Conservation (phyloP, 2,329 filamentous ascomycete genomes). For the Pseudocercospora fijiensis region DNA sequence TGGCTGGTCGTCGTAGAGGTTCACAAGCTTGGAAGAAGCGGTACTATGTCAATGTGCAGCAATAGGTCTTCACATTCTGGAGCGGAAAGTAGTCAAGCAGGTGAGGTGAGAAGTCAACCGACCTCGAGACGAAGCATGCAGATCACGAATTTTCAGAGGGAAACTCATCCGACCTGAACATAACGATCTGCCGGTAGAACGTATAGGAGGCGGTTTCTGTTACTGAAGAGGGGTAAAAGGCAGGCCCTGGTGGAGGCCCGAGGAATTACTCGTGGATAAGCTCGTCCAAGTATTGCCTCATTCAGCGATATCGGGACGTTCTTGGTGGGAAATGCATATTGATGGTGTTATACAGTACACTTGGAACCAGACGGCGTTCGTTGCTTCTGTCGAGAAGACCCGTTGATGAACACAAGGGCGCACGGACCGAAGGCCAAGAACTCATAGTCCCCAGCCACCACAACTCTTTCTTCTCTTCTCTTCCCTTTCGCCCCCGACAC, state of each 20-base stretch:
- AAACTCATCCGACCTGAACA: background rate
- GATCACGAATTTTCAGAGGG: background rate
- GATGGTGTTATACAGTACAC: background rate
- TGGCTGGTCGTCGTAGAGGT: too few relatives aligned
- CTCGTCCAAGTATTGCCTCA: background rate
- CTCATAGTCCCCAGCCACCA: background rate
- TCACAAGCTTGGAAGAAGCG: background rate
- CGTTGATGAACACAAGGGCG: background rate
- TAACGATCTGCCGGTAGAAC: background rate
- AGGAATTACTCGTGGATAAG: constrained; percentile 7
- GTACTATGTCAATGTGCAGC: background rate
- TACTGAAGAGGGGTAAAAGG: constrained; percentile 19
- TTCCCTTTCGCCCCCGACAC: background rate
- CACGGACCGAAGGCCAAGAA: constrained; percentile 3
- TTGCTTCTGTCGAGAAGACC: background rate
- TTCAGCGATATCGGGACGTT: background rate
- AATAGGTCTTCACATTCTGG: background rate
- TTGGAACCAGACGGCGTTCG: background rate
- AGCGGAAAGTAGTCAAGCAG: background rate
- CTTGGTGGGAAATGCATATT: background rate
- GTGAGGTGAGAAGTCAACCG: background rate
- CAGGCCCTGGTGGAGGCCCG: constrained; percentile 11
- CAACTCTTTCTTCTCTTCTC: background rate
- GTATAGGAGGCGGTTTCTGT: background rate
- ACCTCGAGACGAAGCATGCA: constrained; percentile 17